Conservation (phyloP, 2,329 filamentous ascomycete genomes). For the Aureobasidium sp. region DNA sequence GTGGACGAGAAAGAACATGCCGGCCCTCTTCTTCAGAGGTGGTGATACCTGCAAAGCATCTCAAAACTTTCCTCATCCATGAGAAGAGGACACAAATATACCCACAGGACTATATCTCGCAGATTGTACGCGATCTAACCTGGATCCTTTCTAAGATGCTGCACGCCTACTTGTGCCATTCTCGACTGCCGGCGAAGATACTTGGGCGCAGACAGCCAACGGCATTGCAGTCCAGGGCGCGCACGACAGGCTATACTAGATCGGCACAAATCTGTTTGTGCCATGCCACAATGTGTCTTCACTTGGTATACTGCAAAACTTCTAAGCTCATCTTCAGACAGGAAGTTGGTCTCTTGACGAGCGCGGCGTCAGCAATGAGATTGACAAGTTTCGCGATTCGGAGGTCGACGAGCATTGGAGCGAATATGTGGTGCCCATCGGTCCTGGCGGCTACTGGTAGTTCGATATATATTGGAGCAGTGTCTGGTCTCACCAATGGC, state of each 20-base stretch:
- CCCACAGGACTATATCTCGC: not conserved
- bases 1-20: not conserved
- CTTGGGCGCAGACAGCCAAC: not conserved
- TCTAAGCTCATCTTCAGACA: not conserved
- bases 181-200: not conserved
- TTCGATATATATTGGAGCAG: not conserved
- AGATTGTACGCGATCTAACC: not conserved
- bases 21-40: not conserved
- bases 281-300: not conserved
- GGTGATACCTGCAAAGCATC: not conserved
- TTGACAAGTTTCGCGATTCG: not conserved
- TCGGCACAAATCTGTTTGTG: not conserved
- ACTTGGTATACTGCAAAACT: not conserved
- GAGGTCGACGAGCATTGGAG: not conserved
- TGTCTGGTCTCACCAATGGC: not conserved
- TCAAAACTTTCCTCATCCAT: not conserved
- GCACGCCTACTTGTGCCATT: not conserved
- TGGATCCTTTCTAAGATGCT: not conserved
- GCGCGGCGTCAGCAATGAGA: not conserved
- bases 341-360: not conserved
- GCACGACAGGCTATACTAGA: not conserved
- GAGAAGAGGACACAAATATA: not conserved
- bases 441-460: not conserved
- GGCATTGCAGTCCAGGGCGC: not conserved
- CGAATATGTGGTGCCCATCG: not conserved